These are phyloP conservation scores for Kuraishia capsulata DNA, from an alignment of 805 yeast genomes.

Conservation along the genomic window DNA sequence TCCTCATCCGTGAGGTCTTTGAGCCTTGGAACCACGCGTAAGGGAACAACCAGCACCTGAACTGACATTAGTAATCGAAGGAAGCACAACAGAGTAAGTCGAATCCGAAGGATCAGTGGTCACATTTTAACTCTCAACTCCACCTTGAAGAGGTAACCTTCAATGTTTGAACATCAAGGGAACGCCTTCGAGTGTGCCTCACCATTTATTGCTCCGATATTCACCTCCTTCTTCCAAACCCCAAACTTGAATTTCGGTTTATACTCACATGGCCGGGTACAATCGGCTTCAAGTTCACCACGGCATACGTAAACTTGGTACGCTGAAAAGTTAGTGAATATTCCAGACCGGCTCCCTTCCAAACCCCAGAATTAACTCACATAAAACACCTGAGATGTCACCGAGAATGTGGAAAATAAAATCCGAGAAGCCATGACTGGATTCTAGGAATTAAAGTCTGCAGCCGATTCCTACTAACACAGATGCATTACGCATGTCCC, in stretches of 20 bases:
- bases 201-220: too few relatives aligned
- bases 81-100: neutral
- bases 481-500: too few relatives aligned
- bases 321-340: conserved; percentile 26
- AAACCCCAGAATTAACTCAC: conserved; percentile 2
- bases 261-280: conserved; percentile 75
- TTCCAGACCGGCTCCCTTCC: neutral
- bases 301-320: conserved; percentile 63
- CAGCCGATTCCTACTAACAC: too few relatives aligned
- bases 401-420: conserved; percentile 43
- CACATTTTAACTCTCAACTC: too few relatives aligned
- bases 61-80: too few relatives aligned
- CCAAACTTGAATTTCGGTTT: neutral
- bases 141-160: neutral
- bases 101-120: neutral
- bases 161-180: too few relatives aligned
- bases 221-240: too few relatives aligned
- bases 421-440: conserved; percentile 15
- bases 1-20: conserved; percentile 68
- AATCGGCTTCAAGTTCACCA: conserved; percentile 87
- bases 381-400: conserved; percentile 34
- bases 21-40: conserved; percentile 56
- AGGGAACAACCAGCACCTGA: conserved; percentile 68
- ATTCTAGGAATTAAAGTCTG: too few relatives aligned
- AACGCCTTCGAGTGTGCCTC: too few relatives aligned